Percentiles rank a stretch among this genome's conserved stretches.
These are phyloP conservation scores for Verticillium zaregamsianum DNA, from an alignment of 2,329 filamentous ascomycete species.

Conservation along the genomic window DNA sequence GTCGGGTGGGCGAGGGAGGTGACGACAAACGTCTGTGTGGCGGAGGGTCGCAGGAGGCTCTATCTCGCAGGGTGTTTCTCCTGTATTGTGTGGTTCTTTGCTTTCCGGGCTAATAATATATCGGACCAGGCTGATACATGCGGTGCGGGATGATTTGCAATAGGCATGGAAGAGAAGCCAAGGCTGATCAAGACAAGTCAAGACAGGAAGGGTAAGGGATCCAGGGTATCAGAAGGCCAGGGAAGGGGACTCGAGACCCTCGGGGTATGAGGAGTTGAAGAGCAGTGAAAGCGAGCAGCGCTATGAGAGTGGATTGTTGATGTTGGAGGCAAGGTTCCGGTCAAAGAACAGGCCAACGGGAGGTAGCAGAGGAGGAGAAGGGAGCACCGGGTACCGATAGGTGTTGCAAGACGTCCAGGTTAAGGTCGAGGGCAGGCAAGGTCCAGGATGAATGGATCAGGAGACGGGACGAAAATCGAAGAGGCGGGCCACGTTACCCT, in stretches of 20 bases:
- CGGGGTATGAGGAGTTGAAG: neutral
- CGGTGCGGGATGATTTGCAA: slow-evolving; percentile 1
- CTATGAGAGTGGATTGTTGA: neutral
- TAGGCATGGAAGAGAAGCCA: neutral
- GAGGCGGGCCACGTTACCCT: neutral
- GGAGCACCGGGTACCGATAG: neutral
- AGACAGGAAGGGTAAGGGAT: neutral
- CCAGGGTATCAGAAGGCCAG: neutral
- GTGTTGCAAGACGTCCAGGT: neutral
- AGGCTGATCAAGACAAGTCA: neutral
- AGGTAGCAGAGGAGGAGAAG: neutral
- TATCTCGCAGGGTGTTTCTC: neutral
- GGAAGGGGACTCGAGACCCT: neutral
- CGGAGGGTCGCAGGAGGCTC: neutral
- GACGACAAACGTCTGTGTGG: neutral
- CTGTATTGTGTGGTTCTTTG: neutral
- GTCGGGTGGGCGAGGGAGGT: neutral
- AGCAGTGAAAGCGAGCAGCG: neutral
- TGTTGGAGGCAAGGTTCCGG: neutral
- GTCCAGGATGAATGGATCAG: neutral
- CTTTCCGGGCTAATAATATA: neutral
- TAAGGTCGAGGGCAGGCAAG: neutral
- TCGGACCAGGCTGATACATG: slow-evolving; percentile 1
- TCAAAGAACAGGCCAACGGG: neutral
- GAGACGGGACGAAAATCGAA: neutral